phyloP scores from a whole-genome alignment of 2,329 filamentous ascomycete species.

The Ophiocordyceps camponoti-leonardi region DNA sequence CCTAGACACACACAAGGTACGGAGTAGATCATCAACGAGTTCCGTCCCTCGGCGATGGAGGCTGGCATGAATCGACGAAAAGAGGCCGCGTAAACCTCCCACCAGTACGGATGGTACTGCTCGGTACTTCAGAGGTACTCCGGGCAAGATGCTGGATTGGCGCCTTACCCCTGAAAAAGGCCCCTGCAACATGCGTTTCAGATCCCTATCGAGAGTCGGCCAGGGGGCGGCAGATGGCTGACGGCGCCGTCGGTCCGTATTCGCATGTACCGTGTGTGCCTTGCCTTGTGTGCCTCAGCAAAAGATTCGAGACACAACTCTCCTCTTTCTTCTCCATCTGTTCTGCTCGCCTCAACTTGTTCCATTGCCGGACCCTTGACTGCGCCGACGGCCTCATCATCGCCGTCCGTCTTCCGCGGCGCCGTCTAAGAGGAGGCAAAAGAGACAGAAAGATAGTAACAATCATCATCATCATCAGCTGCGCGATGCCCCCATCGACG shows the following conservation, averaged over 20 bases:
- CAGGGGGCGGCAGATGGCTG: not conserved
- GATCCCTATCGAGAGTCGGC: not conserved
- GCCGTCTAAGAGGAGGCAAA: too few species aligned
- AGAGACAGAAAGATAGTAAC: not conserved
- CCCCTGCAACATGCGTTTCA: not conserved
- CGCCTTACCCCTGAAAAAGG: not conserved
- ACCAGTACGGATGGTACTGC: too few species aligned
- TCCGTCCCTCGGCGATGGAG: too few species aligned
- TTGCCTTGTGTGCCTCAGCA: not conserved
- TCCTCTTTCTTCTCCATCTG: not conserved
- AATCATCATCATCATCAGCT: not conserved
- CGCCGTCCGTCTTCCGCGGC: not conserved
- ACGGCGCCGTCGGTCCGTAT: not conserved
- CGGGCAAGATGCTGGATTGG: not conserved
- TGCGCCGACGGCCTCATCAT: not conserved
- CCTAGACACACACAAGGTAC: too few species aligned
- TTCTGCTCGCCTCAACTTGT: too few species aligned
- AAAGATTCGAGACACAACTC: not conserved
- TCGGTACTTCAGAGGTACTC: not conserved
- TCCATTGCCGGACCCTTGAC: too few species aligned
- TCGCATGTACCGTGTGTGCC: not conserved
- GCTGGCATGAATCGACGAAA: too few species aligned
- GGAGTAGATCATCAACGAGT: too few species aligned
- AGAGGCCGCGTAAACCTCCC: too few species aligned
- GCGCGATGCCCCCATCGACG: not conserved